These are phyloP conservation scores for Coemansia sp. DNA, from an alignment of 192 early-diverging fungal genomes.

Conservation along the genomic window DNA sequence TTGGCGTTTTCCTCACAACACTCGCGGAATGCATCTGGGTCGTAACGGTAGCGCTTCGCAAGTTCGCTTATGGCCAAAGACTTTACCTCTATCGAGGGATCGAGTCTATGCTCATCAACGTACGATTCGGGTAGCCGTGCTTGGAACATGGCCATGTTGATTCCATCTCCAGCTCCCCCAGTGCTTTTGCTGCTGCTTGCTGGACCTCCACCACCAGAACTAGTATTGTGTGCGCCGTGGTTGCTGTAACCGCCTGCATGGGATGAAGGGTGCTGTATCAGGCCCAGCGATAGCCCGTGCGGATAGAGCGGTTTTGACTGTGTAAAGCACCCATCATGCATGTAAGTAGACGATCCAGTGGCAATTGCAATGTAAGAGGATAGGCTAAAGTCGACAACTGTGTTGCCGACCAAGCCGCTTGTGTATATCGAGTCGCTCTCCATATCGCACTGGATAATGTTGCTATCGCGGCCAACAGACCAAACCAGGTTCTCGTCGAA, in stretches of 20 bases:
- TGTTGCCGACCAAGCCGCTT: constrained; percentile 25
- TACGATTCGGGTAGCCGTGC: constrained; percentile 37
- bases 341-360: constrained; percentile 13
- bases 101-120: constrained; percentile 45
- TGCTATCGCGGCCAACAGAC: constrained; percentile 25
- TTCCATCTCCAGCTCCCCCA: neutral
- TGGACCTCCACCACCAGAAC: neutral
- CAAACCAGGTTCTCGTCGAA: constrained; percentile 50
- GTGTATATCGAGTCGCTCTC: constrained; percentile 37
- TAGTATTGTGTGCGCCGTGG: constrained; percentile 1
- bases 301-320: neutral
- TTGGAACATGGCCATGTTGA: constrained; percentile 25
- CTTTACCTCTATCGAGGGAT: constrained; percentile 15
- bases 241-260: neutral
- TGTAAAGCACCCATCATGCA: neutral
- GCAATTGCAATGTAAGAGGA: constrained; percentile 32
- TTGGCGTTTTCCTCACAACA: constrained; percentile 39
- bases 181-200: constrained; percentile 4
- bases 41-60: constrained; percentile 49
- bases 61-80: constrained; percentile 26
- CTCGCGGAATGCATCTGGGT: constrained; percentile 29
- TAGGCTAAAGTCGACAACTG: constrained; percentile 36
- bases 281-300: constrained; percentile 3
- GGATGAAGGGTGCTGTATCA: neutral
- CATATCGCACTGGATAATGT: constrained; percentile 51